Evolutionary conservation across 2,329 filamentous ascomycete genomes (phyloP).

Genomic region (Ophiocordyceps camponoti-leonardi): DNA sequence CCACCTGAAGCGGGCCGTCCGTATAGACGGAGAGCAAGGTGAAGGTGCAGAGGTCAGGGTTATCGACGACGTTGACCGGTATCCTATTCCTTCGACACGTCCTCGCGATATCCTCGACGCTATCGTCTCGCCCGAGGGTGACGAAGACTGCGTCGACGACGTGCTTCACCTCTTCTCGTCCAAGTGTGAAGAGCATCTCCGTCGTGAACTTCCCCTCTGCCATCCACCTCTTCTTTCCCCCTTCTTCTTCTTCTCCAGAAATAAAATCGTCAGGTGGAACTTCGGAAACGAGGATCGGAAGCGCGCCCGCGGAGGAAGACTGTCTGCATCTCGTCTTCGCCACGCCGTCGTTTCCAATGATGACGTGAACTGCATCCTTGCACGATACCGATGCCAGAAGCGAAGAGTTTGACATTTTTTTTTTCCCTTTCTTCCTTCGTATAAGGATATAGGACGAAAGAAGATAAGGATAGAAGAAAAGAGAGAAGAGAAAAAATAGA

Average conservation of each 20-base stretch:
- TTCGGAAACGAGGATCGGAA: slow-evolving; percentile 61
- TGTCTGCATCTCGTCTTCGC: slow-evolving; percentile 70
- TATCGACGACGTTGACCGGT: slow-evolving; percentile 83
- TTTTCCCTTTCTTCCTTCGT: too few relatives aligned
- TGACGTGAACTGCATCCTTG: slow-evolving; percentile 57
- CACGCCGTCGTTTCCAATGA: slow-evolving; percentile 73
- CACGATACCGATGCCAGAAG: slow-evolving; percentile 59
- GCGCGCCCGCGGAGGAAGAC: slow-evolving; percentile 67
- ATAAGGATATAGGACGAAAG: too few relatives aligned
- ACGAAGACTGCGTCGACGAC: slow-evolving; percentile 91
- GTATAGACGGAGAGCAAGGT: slow-evolving; percentile 74
- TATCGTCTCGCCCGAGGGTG: slow-evolving; percentile 36
- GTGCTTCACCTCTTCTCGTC: slow-evolving; percentile 58
- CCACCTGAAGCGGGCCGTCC: slow-evolving; percentile 84
- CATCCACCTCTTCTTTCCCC: slow-evolving; percentile 44
- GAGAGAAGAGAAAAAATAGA: neutral
- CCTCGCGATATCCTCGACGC: slow-evolving; percentile 47
- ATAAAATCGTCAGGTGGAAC: slow-evolving; percentile 40
- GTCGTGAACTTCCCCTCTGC: slow-evolving; percentile 49
- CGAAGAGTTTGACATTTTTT: neutral
- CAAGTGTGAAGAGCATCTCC: slow-evolving; percentile 54
- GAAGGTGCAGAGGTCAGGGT: slow-evolving; percentile 75
- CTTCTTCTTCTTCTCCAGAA: slow-evolving; percentile 47
- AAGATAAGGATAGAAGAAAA: neutral
- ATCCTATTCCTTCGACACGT: slow-evolving; percentile 69